phyloP scores from a whole-genome alignment of 139 green algal genomes.

The Edaphochlamys debaryana region DNA sequence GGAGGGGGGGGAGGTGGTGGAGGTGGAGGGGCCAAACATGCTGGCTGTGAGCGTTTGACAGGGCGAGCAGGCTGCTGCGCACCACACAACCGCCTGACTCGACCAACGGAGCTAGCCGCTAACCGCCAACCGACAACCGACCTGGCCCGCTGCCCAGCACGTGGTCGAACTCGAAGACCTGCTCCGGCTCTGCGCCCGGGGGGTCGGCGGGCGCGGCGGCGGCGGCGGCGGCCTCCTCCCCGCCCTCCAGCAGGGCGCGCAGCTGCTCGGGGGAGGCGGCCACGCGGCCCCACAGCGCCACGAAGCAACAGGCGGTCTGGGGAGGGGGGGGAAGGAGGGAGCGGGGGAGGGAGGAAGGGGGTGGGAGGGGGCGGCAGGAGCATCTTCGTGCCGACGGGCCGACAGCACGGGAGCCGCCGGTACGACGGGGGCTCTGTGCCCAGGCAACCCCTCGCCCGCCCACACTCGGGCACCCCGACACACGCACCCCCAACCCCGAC shows the following conservation, averaged over 20 bases:
- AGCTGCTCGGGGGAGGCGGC: slow-evolving; percentile 28
- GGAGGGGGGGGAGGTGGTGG: no score
- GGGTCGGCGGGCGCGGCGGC: not conserved
- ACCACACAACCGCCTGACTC: no score
- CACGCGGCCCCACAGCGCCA: slow-evolving; percentile 45
- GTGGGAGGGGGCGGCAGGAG: not conserved
- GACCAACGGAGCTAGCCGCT: no score
- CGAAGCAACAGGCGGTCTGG: slow-evolving; percentile 62
- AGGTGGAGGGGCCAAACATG: no score
- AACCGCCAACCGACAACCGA: no score
- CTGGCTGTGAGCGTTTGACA: no score
- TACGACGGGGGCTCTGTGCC: not conserved
- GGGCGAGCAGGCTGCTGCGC: no score
- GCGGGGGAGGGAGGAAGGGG: not conserved
- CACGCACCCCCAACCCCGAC: not conserved
- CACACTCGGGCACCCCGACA: not conserved
- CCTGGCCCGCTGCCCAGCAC: no score
- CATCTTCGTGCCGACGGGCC: no score
- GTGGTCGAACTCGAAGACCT: slow-evolving; percentile 74
- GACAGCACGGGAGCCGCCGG: no score
- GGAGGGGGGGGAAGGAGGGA: not conserved
- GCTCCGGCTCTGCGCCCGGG: not conserved
- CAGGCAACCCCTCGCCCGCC: no score
- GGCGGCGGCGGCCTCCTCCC: not conserved
- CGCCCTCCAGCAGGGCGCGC: slow-evolving; percentile 6